Conservation (phyloP, 2,329 filamentous ascomycete genomes). For the Cladorrhinum sp. region DNA sequence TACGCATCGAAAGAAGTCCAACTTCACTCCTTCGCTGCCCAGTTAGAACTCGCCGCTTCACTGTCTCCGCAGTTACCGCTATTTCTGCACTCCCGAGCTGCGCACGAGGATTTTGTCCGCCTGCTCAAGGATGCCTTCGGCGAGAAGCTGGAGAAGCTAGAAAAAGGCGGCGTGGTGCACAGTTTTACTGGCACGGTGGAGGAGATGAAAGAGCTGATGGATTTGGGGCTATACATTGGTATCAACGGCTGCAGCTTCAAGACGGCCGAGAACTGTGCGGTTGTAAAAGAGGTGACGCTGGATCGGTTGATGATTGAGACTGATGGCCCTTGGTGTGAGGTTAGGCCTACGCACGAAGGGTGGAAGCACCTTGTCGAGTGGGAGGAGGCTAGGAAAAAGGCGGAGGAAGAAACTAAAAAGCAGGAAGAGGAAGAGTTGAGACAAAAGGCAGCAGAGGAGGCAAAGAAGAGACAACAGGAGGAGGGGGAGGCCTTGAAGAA, state of each 20-base stretch:
- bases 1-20: conserved; percentile 77
- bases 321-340: conserved; percentile 97
- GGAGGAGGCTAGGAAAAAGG: conserved; percentile 27
- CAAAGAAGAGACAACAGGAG: not conserved
- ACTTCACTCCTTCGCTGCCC: conserved; percentile 77
- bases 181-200: conserved; percentile 87
- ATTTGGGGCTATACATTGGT: conserved; percentile 83
- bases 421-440: conserved; percentile 9
- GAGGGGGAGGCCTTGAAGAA: not conserved
- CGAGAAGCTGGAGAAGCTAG: conserved; percentile 60
- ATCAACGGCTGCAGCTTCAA: conserved; percentile 97
- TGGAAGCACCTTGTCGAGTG: conserved; percentile 62
- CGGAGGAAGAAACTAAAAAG: conserved; percentile 16
- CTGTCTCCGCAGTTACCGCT: conserved; percentile 74
- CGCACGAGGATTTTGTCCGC: conserved; percentile 77
- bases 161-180: conserved; percentile 81
- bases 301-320: conserved; percentile 90
- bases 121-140: conserved; percentile 61
- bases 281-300: conserved; percentile 75
- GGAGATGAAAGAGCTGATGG: conserved; percentile 79
- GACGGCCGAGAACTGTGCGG: conserved; percentile 83
- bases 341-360: conserved; percentile 82
- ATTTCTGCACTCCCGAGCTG: conserved; percentile 88
- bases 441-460: not conserved
- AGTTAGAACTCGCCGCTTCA: conserved; percentile 72